Evolutionary conservation across 768 basidiomycete species (phyloP), one percentile per base, ranked within the genome.

Genomic region (Rhodotorula babjevae): DNA sequence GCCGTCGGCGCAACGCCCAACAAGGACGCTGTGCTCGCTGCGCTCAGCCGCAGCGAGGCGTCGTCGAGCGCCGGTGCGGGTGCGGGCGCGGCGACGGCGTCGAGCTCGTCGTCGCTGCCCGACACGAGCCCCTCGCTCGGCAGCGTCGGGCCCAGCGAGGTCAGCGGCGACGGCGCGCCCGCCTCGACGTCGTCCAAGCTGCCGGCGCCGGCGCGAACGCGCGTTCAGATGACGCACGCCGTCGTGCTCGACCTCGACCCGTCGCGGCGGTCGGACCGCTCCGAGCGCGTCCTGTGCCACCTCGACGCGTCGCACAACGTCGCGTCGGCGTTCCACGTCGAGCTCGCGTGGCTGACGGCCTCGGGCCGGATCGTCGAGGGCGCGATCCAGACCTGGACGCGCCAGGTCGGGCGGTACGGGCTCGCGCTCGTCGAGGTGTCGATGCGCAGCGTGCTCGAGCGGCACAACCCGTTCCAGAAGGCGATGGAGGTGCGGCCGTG

Each of bases 301-400:
- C 88, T 94, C 80, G 96, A 98, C 81, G 87, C 96, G 68, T 90
- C 95, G 64, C 95, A 97, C 80, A 97, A 97, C 78, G 90, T 92
- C 0, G 86, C 85, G n/a, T 95, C 90, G 42, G 91, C 90, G 69
- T 96, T 96, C 82, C 95, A 98, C 81, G 93, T 98, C 77, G 94
- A 99, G 81, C 84, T 99, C 42, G 91, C 95, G 72, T 99, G 96
- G 95, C 89, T 98, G 53, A 93, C 92, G 5, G 90, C 93, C 3
- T 93, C 93, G 1, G 92, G 93, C 33, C 87, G 91, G 31, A 89
- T 88, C 73, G 90, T 98, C 63, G 94, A 97, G 74, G 93, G 95
- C 75, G 86, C 89, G 63, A 84, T 96, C 33, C 87, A 89, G 52
- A 85, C 86, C 63, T 93, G 93, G 90, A 87, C 86, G 67, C 85